Evolutionary conservation across 2,329 filamentous ascomycete genomes (phyloP), one percentile per base, ranked within the genome.

Genomic region (Teratosphaeria epicoccoides): DNA sequence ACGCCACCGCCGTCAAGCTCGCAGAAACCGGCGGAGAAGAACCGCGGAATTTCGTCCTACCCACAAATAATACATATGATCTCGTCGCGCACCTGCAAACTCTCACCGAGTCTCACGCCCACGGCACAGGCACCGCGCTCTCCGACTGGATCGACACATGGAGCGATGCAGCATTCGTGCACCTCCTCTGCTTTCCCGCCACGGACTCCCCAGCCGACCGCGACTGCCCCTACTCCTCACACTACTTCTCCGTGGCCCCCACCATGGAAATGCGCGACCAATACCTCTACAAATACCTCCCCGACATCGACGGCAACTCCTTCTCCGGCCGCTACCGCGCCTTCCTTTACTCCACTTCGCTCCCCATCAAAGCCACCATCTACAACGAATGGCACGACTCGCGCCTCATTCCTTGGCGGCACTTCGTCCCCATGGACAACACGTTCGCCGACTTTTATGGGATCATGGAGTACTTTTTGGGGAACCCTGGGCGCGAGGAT

Each of bases 311-410:
- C 66, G 87, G 87, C 1, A 81, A 83, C 58, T 65, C 62, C 14
- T 71, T 71, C 59, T 67, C 62, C 12, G 70, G 69, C 6, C 65
- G 71, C 12, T 72, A 69, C 49, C 63, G 64, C 6, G 64, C 60
- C 0, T 88, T 90, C 65, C 71, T 91, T 23, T 75, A 78, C 28
- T 85, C 81, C 25, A 85, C 80, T 2, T 83, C 79, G 14, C 67
- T 90, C 7, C 84, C 84, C 0, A 80, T 93, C 70, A 93, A 91
- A 70, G 80, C 83, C 5, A 88, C 87, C 0, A 72, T 91, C 22
- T 93, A 83, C 70, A 76, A 79, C 20, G 87, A 93, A 66, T 93
- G 87, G 87, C 87, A 90, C 62, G 86, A 90, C 64, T 73, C 57
- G 61, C 73, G 65, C 59, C 73, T 91, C 1, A 73, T 88, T 2